These are phyloP conservation scores for Furcasterigmium sp. DNA, from an alignment of 2,329 filamentous ascomycete species.

Conservation along the genomic window DNA sequence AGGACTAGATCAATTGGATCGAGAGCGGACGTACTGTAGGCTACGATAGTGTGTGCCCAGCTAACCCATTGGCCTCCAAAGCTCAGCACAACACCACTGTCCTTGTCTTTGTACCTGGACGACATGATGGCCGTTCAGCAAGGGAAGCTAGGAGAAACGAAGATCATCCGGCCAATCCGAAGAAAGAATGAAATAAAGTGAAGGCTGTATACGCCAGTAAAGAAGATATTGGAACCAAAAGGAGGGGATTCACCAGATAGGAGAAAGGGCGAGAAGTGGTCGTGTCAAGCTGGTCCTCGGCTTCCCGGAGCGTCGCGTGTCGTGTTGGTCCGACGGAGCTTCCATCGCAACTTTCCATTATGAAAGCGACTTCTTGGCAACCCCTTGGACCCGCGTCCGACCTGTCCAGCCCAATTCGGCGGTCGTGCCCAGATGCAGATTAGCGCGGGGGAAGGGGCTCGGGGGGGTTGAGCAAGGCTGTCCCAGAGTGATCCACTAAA, in stretches of 20 bases:
- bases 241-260: neutral
- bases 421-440: neutral
- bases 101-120: slow-evolving; percentile 59
- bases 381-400: neutral
- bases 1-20: slow-evolving; percentile 1
- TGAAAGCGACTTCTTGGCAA: neutral
- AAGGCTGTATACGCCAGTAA: slow-evolving; percentile 4
- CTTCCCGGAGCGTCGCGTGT: slow-evolving; percentile 1
- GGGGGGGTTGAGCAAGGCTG: neutral
- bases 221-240: slow-evolving; percentile 4
- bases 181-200: neutral
- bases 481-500: neutral
- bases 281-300: slow-evolving; percentile 1
- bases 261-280: neutral
- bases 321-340: neutral
- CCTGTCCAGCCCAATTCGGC: too few relatives aligned
- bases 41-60: slow-evolving; percentile 77
- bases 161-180: slow-evolving; percentile 25
- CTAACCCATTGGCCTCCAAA: slow-evolving; percentile 89
- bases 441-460: neutral
- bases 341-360: too few relatives aligned
- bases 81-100: slow-evolving; percentile 51
- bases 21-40: slow-evolving; percentile 62
- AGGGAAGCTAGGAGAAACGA: slow-evolving; percentile 7
- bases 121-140: slow-evolving; percentile 26